A percentile compares a stretch with the other conserved stretches of the same genome.
These are phyloP conservation scores for Fusarium sp. DNA, from an alignment of 2,329 filamentous ascomycete genomes.

Conservation along the genomic window DNA sequence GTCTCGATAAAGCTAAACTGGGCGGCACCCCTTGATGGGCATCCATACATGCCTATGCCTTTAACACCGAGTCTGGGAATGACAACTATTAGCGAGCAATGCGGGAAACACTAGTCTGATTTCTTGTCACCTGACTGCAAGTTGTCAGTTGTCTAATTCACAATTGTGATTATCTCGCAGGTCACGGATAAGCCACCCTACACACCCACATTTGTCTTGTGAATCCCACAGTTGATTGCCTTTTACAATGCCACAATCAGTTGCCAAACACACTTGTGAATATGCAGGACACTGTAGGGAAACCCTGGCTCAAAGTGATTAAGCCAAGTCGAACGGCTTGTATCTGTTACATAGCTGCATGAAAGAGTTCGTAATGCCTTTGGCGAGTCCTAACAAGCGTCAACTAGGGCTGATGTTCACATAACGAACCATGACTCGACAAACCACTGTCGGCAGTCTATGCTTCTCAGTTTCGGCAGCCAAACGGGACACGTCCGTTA, in stretches of 20 bases:
- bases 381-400: slow-evolving; percentile 12
- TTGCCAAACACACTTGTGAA: slow-evolving; percentile 1
- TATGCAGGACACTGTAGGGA: slow-evolving; percentile 11
- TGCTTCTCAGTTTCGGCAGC: slow-evolving; percentile 23
- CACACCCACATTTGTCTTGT: neutral
- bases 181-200: slow-evolving; percentile 21
- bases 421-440: slow-evolving; percentile 17
- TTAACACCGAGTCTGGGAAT: neutral
- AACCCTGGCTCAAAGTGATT: slow-evolving; percentile 17
- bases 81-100: neutral
- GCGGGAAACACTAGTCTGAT: neutral
- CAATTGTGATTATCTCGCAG: neutral
- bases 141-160: neutral
- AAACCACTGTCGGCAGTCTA: slow-evolving; percentile 32
- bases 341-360: slow-evolving; percentile 11
- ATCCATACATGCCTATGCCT: neutral
- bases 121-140: neutral
- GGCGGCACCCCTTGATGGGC: neutral
- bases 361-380: slow-evolving; percentile 15
- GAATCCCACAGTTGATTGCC: slow-evolving; percentile 11
- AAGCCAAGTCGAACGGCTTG: slow-evolving; percentile 11
- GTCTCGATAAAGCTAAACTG: slow-evolving; percentile 6
- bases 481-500: slow-evolving; percentile 20
- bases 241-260: slow-evolving; percentile 1
- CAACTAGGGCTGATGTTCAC: slow-evolving; percentile 19